A percentile compares a stretch with the other conserved stretches of the same genome.
These are phyloP conservation scores for Phylloboletellus chloephorus DNA, from an alignment of 1,284 basidiomycete genomes.

Conservation along the genomic window DNA sequence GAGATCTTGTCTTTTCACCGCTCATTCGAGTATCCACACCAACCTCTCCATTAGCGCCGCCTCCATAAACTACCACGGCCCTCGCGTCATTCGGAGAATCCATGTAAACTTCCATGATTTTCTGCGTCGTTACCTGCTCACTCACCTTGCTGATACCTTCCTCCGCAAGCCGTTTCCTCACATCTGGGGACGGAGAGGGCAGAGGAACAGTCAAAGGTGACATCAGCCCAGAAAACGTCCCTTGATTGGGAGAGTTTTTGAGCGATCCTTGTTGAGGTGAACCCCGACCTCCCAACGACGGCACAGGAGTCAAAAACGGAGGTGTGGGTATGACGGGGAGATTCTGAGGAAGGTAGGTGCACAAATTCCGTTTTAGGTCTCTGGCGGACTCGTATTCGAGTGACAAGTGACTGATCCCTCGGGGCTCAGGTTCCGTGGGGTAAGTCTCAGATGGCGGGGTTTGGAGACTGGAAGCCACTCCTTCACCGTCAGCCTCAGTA, in stretches of 20 bases:
- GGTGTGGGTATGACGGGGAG: slow-evolving; percentile 7
- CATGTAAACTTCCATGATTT: background rate
- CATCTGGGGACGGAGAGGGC: background rate
- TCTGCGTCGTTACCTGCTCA: too few species aligned
- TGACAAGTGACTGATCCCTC: background rate
- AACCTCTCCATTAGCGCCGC: background rate
- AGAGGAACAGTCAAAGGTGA: slow-evolving; percentile 7
- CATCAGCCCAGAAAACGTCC: background rate
- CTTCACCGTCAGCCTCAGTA: background rate
- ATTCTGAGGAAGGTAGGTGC: background rate
- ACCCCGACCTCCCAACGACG: background rate
- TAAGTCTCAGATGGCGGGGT: slow-evolving; percentile 7
- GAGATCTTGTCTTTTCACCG: background rate
- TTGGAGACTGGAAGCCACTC: slow-evolving; percentile 4
- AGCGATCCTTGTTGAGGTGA: background rate
- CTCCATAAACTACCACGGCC: background rate
- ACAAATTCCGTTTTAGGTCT: background rate
- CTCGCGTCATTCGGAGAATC: background rate
- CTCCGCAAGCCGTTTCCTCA: background rate
- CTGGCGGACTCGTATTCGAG: background rate
- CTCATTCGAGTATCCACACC: background rate
- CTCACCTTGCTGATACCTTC: background rate
- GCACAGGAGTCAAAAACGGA: slow-evolving; percentile 4
- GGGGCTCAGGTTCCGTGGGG: background rate
- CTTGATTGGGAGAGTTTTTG: too few species aligned